Percentiles rank a stretch among this genome's conserved stretches.
These are phyloP conservation scores for Leavenworthia alabamica DNA, from an alignment of 345 rosid genomes.

Conservation along the genomic window DNA sequence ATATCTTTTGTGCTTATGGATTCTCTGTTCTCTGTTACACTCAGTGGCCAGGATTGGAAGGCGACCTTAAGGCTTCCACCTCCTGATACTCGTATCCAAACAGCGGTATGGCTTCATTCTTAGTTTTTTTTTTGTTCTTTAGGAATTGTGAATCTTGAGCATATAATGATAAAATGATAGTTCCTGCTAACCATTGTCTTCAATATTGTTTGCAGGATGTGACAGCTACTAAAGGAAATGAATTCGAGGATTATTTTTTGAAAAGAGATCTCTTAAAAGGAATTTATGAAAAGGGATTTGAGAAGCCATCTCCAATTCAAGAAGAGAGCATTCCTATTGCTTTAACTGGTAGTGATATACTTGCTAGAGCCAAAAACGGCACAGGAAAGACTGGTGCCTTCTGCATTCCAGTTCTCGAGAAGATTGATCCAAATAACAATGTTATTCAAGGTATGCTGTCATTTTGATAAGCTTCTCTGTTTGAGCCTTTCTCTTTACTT, in stretches of 20 bases:
- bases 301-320: conserved; percentile 97
- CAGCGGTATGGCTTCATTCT: conserved; percentile 54
- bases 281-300: conserved; percentile 95
- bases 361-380: conserved; percentile 99
- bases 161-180: not conserved
- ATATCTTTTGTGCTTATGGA: too few relatives aligned
- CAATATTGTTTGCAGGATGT: conserved; percentile 90
- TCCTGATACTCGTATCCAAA: conserved; percentile 66
- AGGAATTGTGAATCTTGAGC: too few relatives aligned
- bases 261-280: conserved; percentile 92
- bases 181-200: too few relatives aligned
- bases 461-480: not conserved
- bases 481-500: too few relatives aligned
- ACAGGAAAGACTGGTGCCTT: conserved; percentile 99
- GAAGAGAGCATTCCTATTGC: conserved; percentile 99
- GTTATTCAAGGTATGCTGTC: conserved; percentile 78
- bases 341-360: conserved; percentile 94
- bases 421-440: conserved; percentile 85
- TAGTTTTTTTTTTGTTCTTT: not conserved
- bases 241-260: conserved; percentile 91
- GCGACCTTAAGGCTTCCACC: conserved; percentile 68
- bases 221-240: conserved; percentile 96
- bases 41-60: conserved; percentile 88
- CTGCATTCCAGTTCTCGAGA: conserved; percentile 92
- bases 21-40: not conserved